Evolutionary conservation across 371 early-diverging fungal genomes (phyloP), one percentile per base, ranked within the genome.

Genomic region (Actinomortierella ambigua): DNA sequence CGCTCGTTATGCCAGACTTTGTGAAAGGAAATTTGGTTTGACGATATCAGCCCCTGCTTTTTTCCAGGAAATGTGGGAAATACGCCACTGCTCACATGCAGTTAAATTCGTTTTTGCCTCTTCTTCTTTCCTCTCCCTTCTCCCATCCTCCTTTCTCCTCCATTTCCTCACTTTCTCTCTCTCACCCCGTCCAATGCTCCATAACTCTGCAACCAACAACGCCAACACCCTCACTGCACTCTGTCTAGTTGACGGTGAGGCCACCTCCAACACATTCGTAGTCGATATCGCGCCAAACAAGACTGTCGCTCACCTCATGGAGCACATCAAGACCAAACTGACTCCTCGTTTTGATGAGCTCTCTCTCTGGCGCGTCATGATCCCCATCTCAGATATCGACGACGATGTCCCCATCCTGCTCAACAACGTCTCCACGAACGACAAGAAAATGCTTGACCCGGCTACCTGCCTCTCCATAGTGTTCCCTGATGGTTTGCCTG

Each of bases 211-310:
- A 48, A 22, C 48, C 53, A 7, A 53, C 54, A 48, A 47, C 34
- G 15, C 0, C 41, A n/a, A n/a, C n/a, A n/a, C n/a, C n/a, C 14
- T 52, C 7, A 46, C 29, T 46, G 44, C 54, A 14, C 48, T 53
- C 54, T 60, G 54, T 28, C 54, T 60, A 48, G 61, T 40, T 48
- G 61, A 60, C 47, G 48, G 54, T 34, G 54, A 60, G 26, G 23
- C 49, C 1, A 59, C 52, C 13, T 48, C 57, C 8, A 17, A 39
- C 8, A 29, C 52, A 2, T 60, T 60, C 54, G 29, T 54, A 5
- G 54, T 60, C 34, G 40, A 53, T 1, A 60, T 60, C 22, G 49
- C 53, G 23, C 34, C 7, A 43, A 34, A 28, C 6, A 44, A 44
- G 53, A 53, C 59, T 7, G 53, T 53, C 9, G 59, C 43, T 46